Base-by-base conservation (phyloP, 371 early-diverging fungal genomes). In the Mortierella sp. region DNA sequence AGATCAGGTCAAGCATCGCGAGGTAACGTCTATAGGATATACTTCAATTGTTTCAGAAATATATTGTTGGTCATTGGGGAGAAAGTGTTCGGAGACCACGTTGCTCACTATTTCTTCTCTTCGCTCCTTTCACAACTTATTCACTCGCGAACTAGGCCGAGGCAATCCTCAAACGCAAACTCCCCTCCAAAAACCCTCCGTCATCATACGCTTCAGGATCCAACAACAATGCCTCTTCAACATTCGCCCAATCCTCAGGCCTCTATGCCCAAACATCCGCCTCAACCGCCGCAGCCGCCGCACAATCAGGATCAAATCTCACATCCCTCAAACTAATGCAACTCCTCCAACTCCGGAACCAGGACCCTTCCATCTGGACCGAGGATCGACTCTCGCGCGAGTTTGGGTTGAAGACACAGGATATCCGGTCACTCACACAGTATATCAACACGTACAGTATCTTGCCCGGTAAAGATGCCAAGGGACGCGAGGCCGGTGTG, bases 391-490 rank as follows among this genome's bases (percentile, higher is more conserved):
- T 86, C 31, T 63, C 78, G 0, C 55, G 58, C 26, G 78, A 86
- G 47, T 86, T 82, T 73, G 78, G 72, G 14, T 24, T 86, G 47
- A 77, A 70, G 34, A 57, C 48, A 26, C 70, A 82, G 34, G 83
- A 86, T 65, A 47, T 86, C 9, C 70, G 68, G 10, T 63, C 78
- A 3, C 16, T 86, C 58, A 82, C 80, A 1, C 77, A 78, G 52
- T 86, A 86, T n/a, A 72, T 86, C 76, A 86, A 86, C 74, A 86
- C 87, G 14, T 86, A 86, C 44, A 60, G 82, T 10, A 86, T 86
- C 19, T 3, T 86, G 10, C 87, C 87, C 3, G 87, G 87, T 21
- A 86, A 86, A 73, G 87, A 86, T 54, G 82, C 82, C 57, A 82
- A 82, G 63, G 87, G 87, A 0, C 63, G 87, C 5, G 87, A 86